Percentiles rank a stretch among this genome's conserved stretches.
These are phyloP conservation scores for Eucalyptus dawsonii DNA, from an alignment of 345 rosid species.

Conservation along the genomic window DNA sequence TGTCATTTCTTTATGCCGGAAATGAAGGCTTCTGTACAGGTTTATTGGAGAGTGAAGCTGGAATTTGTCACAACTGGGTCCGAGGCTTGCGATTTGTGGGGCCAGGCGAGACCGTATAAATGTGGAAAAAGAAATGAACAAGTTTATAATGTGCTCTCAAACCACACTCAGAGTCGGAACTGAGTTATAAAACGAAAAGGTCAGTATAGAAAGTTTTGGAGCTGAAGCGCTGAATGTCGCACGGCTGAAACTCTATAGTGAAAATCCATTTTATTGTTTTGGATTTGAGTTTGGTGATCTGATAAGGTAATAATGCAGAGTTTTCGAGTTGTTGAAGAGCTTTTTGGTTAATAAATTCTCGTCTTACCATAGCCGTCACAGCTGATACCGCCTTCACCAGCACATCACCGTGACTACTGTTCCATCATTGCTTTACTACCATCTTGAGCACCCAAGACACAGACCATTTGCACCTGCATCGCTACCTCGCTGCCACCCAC, in stretches of 20 bases:
- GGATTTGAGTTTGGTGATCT: not conserved
- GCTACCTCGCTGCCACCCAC: not conserved
- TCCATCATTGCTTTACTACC: not conserved
- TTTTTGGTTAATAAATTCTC: not conserved
- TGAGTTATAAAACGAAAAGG: not conserved
- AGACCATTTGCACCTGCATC: not conserved
- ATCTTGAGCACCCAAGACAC: not conserved
- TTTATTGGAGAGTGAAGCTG: slow-evolving; percentile 93
- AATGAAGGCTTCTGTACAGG: slow-evolving; percentile 17
- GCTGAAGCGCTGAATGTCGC: not conserved
- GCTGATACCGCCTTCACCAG: not conserved
- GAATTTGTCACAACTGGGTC: slow-evolving; percentile 58
- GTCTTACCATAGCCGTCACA: not conserved
- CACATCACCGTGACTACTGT: not conserved
- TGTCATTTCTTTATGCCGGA: not conserved
- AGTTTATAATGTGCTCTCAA: not conserved
- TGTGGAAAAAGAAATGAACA: slow-evolving; percentile 79
- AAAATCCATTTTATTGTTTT: not conserved
- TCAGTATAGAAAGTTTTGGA: not conserved
- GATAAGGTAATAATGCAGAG: not conserved
- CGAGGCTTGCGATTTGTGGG: slow-evolving; percentile 69
- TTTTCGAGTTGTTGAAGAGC: not conserved
- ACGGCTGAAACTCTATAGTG: not conserved
- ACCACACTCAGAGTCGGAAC: not conserved
- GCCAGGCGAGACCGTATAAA: slow-evolving; percentile 71